These are phyloP conservation scores for Hypholoma fasciculare DNA, from an alignment of 768 basidiomycete genomes.

Conservation along the genomic window DNA sequence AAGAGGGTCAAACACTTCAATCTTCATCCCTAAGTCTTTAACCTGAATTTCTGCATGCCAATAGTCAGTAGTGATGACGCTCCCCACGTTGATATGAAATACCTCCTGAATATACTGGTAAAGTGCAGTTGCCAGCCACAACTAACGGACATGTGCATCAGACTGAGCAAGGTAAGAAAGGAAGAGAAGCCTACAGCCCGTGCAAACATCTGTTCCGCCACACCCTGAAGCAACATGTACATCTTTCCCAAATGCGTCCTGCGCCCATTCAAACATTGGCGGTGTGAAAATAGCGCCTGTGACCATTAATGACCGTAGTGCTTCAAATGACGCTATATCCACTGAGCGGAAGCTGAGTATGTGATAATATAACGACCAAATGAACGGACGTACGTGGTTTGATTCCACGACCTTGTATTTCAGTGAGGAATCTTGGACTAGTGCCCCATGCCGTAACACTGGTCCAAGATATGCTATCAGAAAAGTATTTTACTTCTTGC, in stretches of 20 bases:
- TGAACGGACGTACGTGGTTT: slow-evolving; percentile 44
- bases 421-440: slow-evolving; percentile 66
- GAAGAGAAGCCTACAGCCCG: slow-evolving; percentile 49
- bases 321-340: slow-evolving; percentile 52
- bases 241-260: slow-evolving; percentile 54
- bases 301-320: slow-evolving; percentile 49
- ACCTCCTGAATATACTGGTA: slow-evolving; percentile 69
- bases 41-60: slow-evolving; percentile 54
- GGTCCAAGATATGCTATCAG: slow-evolving; percentile 1
- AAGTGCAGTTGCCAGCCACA: slow-evolving; percentile 44
- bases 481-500: background rate
- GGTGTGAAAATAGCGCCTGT: slow-evolving; percentile 70
- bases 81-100: slow-evolving; percentile 9
- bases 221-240: slow-evolving; percentile 55
- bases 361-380: background rate
- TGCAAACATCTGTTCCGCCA: slow-evolving; percentile 77
- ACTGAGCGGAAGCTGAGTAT: slow-evolving; percentile 26
- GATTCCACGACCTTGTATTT: slow-evolving; percentile 56
- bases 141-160: slow-evolving; percentile 38
- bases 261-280: slow-evolving; percentile 67
- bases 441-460: slow-evolving; percentile 43
- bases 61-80: background rate
- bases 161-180: background rate
- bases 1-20: slow-evolving; percentile 56
- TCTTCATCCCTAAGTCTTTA: slow-evolving; percentile 63